Percentiles rank a stretch among this genome's conserved stretches.
Conservation (phyloP, 768 basidiomycete genomes). For the Candolleomyces aberdarensis region DNA sequence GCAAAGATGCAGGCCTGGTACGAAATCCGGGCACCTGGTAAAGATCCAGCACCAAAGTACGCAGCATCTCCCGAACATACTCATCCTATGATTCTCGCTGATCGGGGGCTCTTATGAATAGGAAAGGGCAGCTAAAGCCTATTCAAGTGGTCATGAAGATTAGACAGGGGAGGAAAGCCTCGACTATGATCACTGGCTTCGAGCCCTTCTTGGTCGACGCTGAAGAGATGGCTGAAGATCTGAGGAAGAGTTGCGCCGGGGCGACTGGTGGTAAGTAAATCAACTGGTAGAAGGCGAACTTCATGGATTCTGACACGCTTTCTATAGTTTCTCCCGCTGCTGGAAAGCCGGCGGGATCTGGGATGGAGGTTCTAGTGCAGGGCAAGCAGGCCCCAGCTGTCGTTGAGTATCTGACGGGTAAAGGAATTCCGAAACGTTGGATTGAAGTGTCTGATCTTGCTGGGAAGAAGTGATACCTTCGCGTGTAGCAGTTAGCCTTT, state of each 20-base stretch:
- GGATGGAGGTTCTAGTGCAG: slow-evolving; percentile 77
- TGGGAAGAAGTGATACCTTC: slow-evolving; percentile 42
- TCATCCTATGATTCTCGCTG: neutral
- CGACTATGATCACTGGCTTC: slow-evolving; percentile 74
- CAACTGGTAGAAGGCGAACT: neutral
- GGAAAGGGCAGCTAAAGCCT: slow-evolving; percentile 75
- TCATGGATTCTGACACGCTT: neutral
- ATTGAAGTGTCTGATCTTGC: slow-evolving; percentile 52
- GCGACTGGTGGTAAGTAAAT: slow-evolving; percentile 64
- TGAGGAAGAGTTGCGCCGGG: slow-evolving; percentile 74
- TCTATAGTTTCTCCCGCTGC: slow-evolving; percentile 55
- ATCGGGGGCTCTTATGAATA: slow-evolving; percentile 22
- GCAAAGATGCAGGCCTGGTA: slow-evolving; percentile 79
- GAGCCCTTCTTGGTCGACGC: slow-evolving; percentile 71
- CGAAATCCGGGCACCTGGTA: slow-evolving; percentile 52
- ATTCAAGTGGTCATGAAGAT: slow-evolving; percentile 68
- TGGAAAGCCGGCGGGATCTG: slow-evolving; percentile 49
- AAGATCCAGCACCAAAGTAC: slow-evolving; percentile 59
- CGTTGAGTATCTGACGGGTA: slow-evolving; percentile 58
- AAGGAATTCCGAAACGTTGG: slow-evolving; percentile 82
- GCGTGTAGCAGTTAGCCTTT: neutral
- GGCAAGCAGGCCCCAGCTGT: slow-evolving; percentile 75
- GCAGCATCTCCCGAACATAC: slow-evolving; percentile 18
- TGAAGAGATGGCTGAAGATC: slow-evolving; percentile 74
- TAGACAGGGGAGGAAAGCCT: slow-evolving; percentile 75